Evolutionary conservation across 371 early-diverging fungal species (phyloP).

Genomic region (Catenaria anguillulae): DNA sequence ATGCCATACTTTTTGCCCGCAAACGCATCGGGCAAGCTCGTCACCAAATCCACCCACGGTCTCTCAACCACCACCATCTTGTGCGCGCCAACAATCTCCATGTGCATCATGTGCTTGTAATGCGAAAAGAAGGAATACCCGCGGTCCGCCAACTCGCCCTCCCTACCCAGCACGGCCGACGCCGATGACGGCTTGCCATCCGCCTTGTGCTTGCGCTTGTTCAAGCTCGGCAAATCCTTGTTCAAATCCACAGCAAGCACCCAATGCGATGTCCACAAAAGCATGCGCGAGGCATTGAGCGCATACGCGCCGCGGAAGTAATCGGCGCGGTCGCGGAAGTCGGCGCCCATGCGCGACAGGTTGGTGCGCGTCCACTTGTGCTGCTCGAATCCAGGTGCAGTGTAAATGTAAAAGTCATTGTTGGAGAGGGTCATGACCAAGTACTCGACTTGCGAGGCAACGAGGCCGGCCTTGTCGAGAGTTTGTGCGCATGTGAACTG

Average conservation of each 20-base stretch:
- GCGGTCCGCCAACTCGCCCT: not conserved
- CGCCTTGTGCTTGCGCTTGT: not conserved
- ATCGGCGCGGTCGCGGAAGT: not conserved
- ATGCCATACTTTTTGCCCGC: constrained; percentile 6
- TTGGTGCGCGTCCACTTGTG: not conserved
- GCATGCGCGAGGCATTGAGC: not conserved
- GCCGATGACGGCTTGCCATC: not conserved
- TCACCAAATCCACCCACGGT: constrained; percentile 10
- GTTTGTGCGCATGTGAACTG: not conserved
- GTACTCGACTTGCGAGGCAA: not conserved
- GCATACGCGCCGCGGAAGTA: not conserved
- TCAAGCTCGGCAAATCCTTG: not conserved
- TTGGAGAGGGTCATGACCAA: not conserved
- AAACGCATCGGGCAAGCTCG: constrained; percentile 1
- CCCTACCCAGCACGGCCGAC: not conserved
- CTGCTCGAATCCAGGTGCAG: not conserved
- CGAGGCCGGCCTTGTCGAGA: not conserved
- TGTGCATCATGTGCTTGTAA: constrained; percentile 10
- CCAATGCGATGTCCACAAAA: not conserved
- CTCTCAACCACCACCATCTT: constrained; percentile 8
- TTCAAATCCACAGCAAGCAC: not conserved
- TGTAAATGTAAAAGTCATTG: not conserved
- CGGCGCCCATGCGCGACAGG: not conserved
- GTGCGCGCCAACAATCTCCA: not conserved
- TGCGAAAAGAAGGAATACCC: not conserved